These are phyloP conservation scores for Aspergillus sp. DNA, from an alignment of 2,329 filamentous ascomycete genomes.

Conservation along the genomic window DNA sequence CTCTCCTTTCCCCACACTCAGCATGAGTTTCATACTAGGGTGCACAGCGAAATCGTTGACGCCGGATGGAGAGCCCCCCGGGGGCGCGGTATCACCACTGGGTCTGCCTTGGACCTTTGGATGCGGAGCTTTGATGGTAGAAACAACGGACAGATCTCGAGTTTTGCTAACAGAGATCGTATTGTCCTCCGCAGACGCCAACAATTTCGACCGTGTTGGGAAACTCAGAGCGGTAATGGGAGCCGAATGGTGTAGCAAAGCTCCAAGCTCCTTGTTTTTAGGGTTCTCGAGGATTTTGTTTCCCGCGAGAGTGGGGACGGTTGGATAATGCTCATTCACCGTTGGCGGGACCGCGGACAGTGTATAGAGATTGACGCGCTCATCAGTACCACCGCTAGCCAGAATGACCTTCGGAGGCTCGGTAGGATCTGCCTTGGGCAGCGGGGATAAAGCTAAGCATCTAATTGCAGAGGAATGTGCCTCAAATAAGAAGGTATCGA, in stretches of 20 bases:
- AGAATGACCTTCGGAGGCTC: conserved; percentile 77
- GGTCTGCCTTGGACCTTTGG: conserved; percentile 78
- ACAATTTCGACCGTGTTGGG: conserved; percentile 80
- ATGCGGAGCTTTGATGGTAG: conserved; percentile 82
- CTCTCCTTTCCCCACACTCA: conserved; percentile 87
- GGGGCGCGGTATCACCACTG: conserved; percentile 83
- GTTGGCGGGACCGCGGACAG: conserved; percentile 69
- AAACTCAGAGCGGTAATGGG: conserved; percentile 79
- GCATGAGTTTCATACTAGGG: conserved; percentile 94
- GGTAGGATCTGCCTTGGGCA: conserved; percentile 57
- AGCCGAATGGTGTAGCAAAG: conserved; percentile 80
- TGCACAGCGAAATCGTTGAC: conserved; percentile 95
- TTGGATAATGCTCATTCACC: conserved; percentile 54
- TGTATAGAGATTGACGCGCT: conserved; percentile 92
- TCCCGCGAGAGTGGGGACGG: conserved; percentile 67
- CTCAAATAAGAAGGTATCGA: conserved; percentile 93
- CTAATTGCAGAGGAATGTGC: conserved; percentile 88
- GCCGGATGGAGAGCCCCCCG: conserved; percentile 78
- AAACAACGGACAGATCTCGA: conserved; percentile 85
- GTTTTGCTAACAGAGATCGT: conserved; percentile 84
- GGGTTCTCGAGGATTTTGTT: conserved; percentile 79
- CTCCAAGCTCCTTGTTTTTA: conserved; percentile 83
- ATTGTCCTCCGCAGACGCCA: conserved; percentile 87
- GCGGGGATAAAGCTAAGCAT: conserved; percentile 80
- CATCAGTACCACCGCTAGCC: conserved; percentile 88